phyloP scores from a whole-genome alignment of 805 yeast species.

The Cyberlindnera japonica region DNA sequence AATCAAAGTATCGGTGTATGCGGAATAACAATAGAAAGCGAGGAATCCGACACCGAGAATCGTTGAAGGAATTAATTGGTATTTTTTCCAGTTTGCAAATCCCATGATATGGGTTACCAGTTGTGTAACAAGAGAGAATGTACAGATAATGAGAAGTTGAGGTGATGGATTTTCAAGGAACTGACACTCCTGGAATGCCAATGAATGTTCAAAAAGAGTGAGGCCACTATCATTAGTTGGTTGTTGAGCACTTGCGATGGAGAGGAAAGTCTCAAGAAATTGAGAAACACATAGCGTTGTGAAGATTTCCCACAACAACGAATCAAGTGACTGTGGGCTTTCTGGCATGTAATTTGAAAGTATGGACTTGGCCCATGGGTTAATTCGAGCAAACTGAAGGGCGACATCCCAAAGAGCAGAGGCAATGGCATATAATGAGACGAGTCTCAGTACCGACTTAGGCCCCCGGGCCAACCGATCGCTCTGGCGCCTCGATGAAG shows the following conservation, averaged over 20 bases:
- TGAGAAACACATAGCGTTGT: conserved; percentile 56
- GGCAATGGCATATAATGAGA: conserved; percentile 34
- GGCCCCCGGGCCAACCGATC: conserved; percentile 21
- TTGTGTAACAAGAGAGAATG: conserved; percentile 57
- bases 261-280: conserved; percentile 61
- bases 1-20: conserved; percentile 38
- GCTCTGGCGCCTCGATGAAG: conserved; percentile 43
- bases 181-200: conserved; percentile 72
- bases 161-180: conserved; percentile 46
- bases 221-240: conserved; percentile 65
- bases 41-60: conserved; percentile 53
- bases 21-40: conserved; percentile 39
- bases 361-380: background rate
- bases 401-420: conserved; percentile 22
- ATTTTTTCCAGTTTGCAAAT: conserved; percentile 46
- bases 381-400: conserved; percentile 9
- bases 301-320: conserved; percentile 57
- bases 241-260: conserved; percentile 50
- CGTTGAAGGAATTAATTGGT: conserved; percentile 61
- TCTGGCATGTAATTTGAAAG: conserved; percentile 8
- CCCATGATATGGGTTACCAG: conserved; percentile 61
- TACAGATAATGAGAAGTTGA: conserved; percentile 48
- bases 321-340: conserved; percentile 29
- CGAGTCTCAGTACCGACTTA: conserved; percentile 34
- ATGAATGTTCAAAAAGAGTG: conserved; percentile 70